Base-by-base conservation (phyloP, 805 yeast species). In the Candida sphagnicola region DNA sequence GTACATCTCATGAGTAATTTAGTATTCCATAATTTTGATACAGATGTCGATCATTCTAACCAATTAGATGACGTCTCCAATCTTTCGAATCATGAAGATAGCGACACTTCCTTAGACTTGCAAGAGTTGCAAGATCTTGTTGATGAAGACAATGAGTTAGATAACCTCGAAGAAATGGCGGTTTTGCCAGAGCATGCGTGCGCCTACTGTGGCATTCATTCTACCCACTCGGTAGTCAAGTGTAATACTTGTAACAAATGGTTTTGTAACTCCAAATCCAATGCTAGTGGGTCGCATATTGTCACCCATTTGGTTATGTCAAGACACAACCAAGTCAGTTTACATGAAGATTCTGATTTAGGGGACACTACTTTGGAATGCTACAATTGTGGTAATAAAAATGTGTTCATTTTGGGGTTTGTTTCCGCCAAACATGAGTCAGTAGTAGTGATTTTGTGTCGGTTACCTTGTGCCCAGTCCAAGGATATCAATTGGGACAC, bases 281-380 rank as follows among this genome's bases (percentile, higher is more conserved):
- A 47, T 35, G 61, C 77, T 10, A 63, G 75, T 8, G 77, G 85
- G 12, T 84, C 95, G 1, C 97, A 90, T 57, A 85, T 90, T 12
- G 80, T 90, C 14, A 85, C 85, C 13, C 97, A 90, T 60, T 63
- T 89, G 56, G 95, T 88, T 19, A 64, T 85, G 48, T 76, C 95
- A 1, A 78, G 82, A 44, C 97, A 90, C 57, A 80, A 81, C 50
- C 67, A 56, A 21, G 88, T 90, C 2, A 70, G 83, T 1, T 70
- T 88, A 33, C 96, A 89, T 57, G 80, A 80, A 26, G 84, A 83
- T 18, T 81, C 90, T 1, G 89, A 85, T 44, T 67, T 89, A 18
- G 96, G 96, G n/a, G 95, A 85, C 38, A 82, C 90, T 4, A 73
- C 80, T 1, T 64, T 90, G 41, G 97, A 90, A 58, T 90, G 97